phyloP scores from a whole-genome alignment of 495 filamentous ascomycete genomes.

The Daldinia decipiens region DNA sequence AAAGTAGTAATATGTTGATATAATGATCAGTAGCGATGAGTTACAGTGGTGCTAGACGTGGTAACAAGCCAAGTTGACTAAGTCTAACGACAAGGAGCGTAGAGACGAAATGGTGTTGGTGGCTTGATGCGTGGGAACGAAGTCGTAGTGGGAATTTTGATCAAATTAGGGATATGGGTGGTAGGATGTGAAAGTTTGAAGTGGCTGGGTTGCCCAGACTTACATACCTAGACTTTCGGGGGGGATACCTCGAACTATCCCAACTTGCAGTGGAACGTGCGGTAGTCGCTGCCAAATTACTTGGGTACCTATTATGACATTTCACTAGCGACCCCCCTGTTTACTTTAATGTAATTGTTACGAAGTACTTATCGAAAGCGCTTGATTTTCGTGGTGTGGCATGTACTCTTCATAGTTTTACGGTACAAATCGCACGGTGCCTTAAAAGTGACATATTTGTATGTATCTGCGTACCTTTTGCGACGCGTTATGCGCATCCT shows the following conservation, averaged over 20 bases:
- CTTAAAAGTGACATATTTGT: neutral
- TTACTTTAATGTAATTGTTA: conserved; percentile 17
- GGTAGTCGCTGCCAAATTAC: conserved; percentile 8
- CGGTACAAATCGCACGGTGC: conserved; percentile 8
- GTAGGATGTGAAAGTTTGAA: conserved; percentile 25
- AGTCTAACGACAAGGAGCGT: conserved; percentile 21
- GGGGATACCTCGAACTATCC: conserved; percentile 21
- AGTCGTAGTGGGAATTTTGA: conserved; percentile 29
- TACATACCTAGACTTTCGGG: no score
- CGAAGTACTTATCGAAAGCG: conserved; percentile 12
- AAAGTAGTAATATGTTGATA: conserved; percentile 14
- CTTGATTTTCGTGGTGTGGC: conserved; percentile 9
- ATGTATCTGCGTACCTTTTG: neutral
- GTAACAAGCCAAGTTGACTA: conserved; percentile 15
- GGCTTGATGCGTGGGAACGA: conserved; percentile 15
- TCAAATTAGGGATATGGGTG: conserved; percentile 19
- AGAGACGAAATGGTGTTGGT: conserved; percentile 8
- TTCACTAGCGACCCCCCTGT: conserved; percentile 8
- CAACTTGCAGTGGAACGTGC: conserved; percentile 32
- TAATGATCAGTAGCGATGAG: conserved; percentile 15
- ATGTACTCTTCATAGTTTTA: conserved; percentile 25
- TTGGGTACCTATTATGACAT: conserved; percentile 32
- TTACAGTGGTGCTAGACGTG: conserved; percentile 5
- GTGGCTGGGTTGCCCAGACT: conserved; percentile 30
- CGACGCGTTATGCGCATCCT: conserved; percentile 18